Evolutionary conservation across 306 rosid species (phyloP).

Genomic region (Urtica urens): DNA sequence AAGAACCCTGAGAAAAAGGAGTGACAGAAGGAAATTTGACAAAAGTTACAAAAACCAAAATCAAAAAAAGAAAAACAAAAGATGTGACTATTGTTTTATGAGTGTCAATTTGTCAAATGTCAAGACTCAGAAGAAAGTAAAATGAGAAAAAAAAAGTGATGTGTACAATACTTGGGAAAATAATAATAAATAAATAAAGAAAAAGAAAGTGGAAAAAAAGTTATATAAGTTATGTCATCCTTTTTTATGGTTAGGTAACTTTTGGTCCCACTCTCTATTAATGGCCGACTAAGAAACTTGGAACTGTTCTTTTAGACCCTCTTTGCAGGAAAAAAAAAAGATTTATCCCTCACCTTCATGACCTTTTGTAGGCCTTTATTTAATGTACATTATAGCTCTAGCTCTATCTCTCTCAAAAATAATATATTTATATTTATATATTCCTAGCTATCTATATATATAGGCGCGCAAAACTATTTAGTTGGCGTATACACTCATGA

Average conservation of each 20-base stretch:
- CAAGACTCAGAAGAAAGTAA: slow-evolving; percentile 7
- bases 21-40: slow-evolving; percentile 11
- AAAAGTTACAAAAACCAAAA: slow-evolving; percentile 5
- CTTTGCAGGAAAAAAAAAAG: slow-evolving; percentile 36
- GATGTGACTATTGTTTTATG: slow-evolving; percentile 1
- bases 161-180: not conserved
- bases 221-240: slow-evolving; percentile 23
- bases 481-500: too few species aligned
- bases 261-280: slow-evolving; percentile 47
- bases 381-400: too few species aligned
- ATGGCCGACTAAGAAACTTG: slow-evolving; percentile 44
- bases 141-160: not conserved
- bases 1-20: slow-evolving; percentile 11
- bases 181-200: slow-evolving; percentile 3
- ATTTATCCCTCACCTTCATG: slow-evolving; percentile 38
- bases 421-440: not conserved
- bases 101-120: not conserved
- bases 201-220: not conserved
- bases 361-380: slow-evolving; percentile 30
- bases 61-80: not conserved
- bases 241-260: slow-evolving; percentile 38
- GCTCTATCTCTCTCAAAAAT: too few species aligned
- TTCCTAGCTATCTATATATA: not conserved
- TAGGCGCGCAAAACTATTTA: too few species aligned
- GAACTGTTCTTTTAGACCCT: slow-evolving; percentile 40